Percentiles rank a stretch among this genome's conserved stretches.
These are phyloP conservation scores for Biscogniauxia sp. DNA, from an alignment of 2,329 filamentous ascomycete species.

Conservation along the genomic window DNA sequence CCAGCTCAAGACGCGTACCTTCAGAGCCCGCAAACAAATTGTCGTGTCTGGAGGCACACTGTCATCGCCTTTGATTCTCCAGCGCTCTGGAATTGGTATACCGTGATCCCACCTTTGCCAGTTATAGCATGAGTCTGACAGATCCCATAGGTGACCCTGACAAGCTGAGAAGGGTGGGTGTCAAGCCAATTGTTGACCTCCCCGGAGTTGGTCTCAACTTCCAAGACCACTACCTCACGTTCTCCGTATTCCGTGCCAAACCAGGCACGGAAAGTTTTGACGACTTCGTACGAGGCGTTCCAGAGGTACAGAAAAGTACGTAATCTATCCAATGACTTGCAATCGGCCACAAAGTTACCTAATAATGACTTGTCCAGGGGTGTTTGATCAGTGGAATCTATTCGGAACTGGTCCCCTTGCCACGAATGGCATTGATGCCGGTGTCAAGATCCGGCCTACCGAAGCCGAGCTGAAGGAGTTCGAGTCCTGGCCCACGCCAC, in stretches of 20 bases:
- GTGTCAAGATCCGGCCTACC: slow-evolving; percentile 73
- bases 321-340: neutral
- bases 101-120: too few relatives aligned
- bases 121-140: neutral
- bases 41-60: slow-evolving; percentile 71
- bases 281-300: slow-evolving; percentile 73
- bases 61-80: slow-evolving; percentile 71
- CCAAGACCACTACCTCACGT: slow-evolving; percentile 74
- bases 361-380: slow-evolving; percentile 38
- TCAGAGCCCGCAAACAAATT: slow-evolving; percentile 70
- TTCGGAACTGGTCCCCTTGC: slow-evolving; percentile 76
- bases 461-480: slow-evolving; percentile 66
- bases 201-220: slow-evolving; percentile 75
- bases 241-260: slow-evolving; percentile 69
- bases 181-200: slow-evolving; percentile 67
- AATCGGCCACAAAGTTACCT: neutral
- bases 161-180: slow-evolving; percentile 66
- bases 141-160: slow-evolving; percentile 54
- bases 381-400: slow-evolving; percentile 74
- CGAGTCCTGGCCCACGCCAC: slow-evolving; percentile 69
- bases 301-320: slow-evolving; percentile 65
- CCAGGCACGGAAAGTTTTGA: slow-evolving; percentile 76
- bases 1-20: slow-evolving; percentile 51
- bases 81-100: slow-evolving; percentile 66
- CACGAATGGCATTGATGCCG: slow-evolving; percentile 78